phyloP scores from a whole-genome alignment of 371 early-diverging fungal species.

The Rhizopus microsporus region DNA sequence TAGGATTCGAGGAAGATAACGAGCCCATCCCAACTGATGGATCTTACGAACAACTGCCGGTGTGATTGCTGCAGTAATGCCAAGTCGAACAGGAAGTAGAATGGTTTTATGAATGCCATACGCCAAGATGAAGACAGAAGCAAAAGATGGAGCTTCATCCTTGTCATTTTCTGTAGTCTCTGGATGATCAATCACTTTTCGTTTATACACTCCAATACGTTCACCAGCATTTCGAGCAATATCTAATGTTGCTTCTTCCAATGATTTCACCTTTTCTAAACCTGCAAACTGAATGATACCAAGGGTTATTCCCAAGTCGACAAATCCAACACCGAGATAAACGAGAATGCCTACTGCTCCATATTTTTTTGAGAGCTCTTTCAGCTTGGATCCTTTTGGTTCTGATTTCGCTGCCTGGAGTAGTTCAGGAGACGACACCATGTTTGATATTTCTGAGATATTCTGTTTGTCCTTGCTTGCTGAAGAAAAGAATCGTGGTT shows the following conservation, averaged over 20 bases:
- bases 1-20: constrained; percentile 38
- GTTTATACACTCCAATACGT: constrained; percentile 19
- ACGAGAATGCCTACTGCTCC: constrained; percentile 46
- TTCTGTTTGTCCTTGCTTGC: constrained; percentile 6
- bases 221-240: constrained; percentile 16
- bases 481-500: constrained; percentile 12
- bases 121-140: constrained; percentile 46
- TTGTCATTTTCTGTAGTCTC: constrained; percentile 4
- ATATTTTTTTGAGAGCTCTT: constrained; percentile 34
- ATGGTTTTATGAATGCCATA: constrained; percentile 56
- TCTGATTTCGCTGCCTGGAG: constrained; percentile 21
- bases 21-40: constrained; percentile 41
- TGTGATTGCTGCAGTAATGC: constrained; percentile 48
- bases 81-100: constrained; percentile 46
- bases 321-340: constrained; percentile 40
- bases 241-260: constrained; percentile 35
- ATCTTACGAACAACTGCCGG: constrained; percentile 47
- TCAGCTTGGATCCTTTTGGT: constrained; percentile 23
- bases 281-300: constrained; percentile 43
- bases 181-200: not conserved
- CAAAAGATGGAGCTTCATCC: constrained; percentile 34
- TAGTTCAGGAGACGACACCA: constrained; percentile 22
- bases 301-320: constrained; percentile 41
- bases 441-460: constrained; percentile 12
- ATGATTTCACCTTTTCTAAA: constrained; percentile 38